phyloP scores from a whole-genome alignment of 257 asterid species.

The Solanum etuberosum region DNA sequence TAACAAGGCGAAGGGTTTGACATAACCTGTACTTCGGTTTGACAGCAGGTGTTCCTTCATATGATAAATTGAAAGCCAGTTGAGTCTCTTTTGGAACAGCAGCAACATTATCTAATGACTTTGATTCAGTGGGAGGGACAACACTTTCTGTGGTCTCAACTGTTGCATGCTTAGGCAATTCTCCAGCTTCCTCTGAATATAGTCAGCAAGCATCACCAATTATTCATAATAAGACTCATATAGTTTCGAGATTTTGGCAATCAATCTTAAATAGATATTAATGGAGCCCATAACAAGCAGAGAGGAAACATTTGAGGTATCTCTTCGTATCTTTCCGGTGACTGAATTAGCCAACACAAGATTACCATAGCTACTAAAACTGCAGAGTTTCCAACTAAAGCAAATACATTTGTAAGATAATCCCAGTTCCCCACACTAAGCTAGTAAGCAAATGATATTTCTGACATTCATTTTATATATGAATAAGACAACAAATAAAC shows the following conservation, averaged over 20 bases:
- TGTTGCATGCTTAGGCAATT: slow-evolving; percentile 18
- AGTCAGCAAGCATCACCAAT: slow-evolving; percentile 6
- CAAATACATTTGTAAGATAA: too few relatives aligned
- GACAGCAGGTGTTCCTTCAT: slow-evolving; percentile 21
- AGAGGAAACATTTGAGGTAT: too few relatives aligned
- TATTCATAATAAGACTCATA: neutral
- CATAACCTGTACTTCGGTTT: slow-evolving; percentile 62
- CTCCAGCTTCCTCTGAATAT: slow-evolving; percentile 57
- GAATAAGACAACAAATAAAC: too few relatives aligned
- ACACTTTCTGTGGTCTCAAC: slow-evolving; percentile 12
- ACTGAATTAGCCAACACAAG: too few relatives aligned
- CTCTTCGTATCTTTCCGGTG: too few relatives aligned
- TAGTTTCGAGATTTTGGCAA: neutral
- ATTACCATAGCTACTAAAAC: too few relatives aligned
- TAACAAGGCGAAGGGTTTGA: neutral
- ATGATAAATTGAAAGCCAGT: slow-evolving; percentile 17
- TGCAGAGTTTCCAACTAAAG: too few relatives aligned
- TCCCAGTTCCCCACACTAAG: too few relatives aligned
- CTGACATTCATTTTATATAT: too few relatives aligned
- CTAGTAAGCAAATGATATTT: too few relatives aligned
- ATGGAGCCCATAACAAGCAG: too few relatives aligned
- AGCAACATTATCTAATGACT: neutral
- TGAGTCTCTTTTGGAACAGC: slow-evolving; percentile 21
- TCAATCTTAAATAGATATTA: too few relatives aligned
- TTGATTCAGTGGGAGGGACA: neutral